phyloP scores from a whole-genome alignment of 768 basidiomycete genomes.

The Pleurotus tuoliensis region DNA sequence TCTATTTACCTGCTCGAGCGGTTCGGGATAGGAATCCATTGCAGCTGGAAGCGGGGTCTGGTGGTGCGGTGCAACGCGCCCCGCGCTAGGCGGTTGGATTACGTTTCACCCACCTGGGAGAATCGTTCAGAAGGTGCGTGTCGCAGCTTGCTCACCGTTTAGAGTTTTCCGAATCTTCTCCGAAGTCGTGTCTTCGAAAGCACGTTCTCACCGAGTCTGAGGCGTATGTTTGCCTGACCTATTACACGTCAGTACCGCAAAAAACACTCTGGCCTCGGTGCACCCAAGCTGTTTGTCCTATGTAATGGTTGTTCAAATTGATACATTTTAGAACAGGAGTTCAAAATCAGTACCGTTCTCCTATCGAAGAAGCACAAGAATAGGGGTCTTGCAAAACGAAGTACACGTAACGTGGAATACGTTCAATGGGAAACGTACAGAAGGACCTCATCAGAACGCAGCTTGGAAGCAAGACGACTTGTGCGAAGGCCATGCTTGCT shows the following conservation, averaged over 20 bases:
- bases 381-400: not conserved
- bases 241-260: not conserved
- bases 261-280: too few species aligned
- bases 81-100: not conserved
- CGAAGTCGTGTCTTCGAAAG: not conserved
- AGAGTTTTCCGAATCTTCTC: slow-evolving; percentile 2
- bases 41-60: not conserved
- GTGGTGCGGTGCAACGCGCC: not conserved
- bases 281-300: too few species aligned
- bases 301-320: too few species aligned
- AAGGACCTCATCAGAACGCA: slow-evolving; percentile 21
- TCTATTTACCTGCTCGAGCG: slow-evolving; percentile 4
- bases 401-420: not conserved
- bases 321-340: too few species aligned
- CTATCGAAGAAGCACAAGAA: not conserved
- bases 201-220: not conserved
- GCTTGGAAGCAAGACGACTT: slow-evolving; percentile 29
- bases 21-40: slow-evolving; percentile 6
- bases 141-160: slow-evolving; percentile 1
- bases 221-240: not conserved
- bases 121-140: slow-evolving; percentile 1
- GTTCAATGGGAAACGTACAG: not conserved
- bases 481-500: slow-evolving; percentile 30
- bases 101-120: not conserved
- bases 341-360: too few species aligned